Evolutionary conservation across 2,329 filamentous ascomycete species (phyloP).

Genomic region (Cercospora sp.): DNA sequence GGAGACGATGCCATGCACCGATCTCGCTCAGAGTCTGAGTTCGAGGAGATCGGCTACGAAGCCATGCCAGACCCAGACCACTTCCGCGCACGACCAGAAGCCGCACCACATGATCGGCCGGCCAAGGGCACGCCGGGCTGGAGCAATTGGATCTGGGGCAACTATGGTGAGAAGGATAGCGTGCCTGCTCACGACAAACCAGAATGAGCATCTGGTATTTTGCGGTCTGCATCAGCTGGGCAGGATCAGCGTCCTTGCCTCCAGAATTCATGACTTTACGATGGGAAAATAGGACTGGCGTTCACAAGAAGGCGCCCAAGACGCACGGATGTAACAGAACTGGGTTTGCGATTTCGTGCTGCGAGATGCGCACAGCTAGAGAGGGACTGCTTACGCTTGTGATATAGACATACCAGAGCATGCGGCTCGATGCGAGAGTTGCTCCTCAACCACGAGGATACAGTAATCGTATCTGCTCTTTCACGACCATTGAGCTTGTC

Average conservation of each 20-base stretch:
- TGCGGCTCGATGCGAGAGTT: neutral
- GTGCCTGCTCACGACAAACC: constrained; percentile 37
- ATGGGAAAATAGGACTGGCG: neutral
- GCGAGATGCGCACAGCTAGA: neutral
- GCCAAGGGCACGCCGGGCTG: constrained; percentile 31
- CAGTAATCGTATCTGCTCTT: neutral
- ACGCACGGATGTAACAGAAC: constrained; percentile 1
- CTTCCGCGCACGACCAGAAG: constrained; percentile 23
- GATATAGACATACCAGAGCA: neutral
- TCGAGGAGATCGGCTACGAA: constrained; percentile 58
- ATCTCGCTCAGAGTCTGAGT: constrained; percentile 82
- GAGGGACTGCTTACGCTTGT: neutral
- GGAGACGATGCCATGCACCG: constrained; percentile 59
- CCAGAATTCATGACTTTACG: constrained; percentile 5
- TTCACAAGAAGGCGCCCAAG: neutral
- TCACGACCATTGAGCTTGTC: neutral
- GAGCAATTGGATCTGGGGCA: constrained; percentile 42
- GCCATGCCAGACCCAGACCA: constrained; percentile 40
- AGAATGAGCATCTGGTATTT: neutral
- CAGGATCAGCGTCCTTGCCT: neutral
- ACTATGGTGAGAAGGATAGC: constrained; percentile 41
- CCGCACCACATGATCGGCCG: constrained; percentile 9
- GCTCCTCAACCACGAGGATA: neutral
- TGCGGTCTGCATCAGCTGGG: neutral
- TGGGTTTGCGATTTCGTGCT: neutral